Base-by-base conservation (phyloP, 2,329 filamentous ascomycete species). In the Rugonectria rugulosa region DNA sequence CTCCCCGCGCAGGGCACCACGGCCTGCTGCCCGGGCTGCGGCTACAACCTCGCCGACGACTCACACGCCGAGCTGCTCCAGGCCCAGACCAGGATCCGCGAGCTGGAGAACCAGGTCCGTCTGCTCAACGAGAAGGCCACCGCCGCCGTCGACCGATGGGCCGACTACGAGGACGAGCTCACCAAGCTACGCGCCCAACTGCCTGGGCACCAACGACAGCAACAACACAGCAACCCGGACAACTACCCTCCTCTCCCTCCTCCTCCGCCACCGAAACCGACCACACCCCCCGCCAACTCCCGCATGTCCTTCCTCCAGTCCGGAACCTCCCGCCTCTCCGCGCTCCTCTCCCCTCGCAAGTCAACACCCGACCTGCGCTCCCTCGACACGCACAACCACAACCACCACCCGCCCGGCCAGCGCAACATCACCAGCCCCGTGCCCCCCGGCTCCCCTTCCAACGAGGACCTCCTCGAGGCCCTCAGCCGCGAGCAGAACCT, bases 151-250 rank as follows among this genome's bases (percentile, higher is more conserved):
- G 82, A 86, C 72, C 83, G 81, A 70, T 87, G 83, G 82, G 88
- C 90, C 68, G 88, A 92, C 76, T 92, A 92, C 79, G 90, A 94
- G 75, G 89, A 92, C 73, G 88, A 92, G 71, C 81, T 92, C 34
- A 79, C 84, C 38, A 78, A 74, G 38, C 78, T 92, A 50, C 84
- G 84, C 62, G 75, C 74, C 29, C 65, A 67, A 69, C 69, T 62
- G 19, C 69, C 65, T 51, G 67, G 41, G 43, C 43, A 59, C 60
- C 72, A 53, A 27, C 60, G 29, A 17, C 56, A 56, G 17, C 41
- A 34, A 23, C 50, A 49, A 37, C 47, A 27, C 20, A n/a, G 20
- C 67, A 56, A 5, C 49, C 53, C 7, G 36, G 36, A 19, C 49
- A 51, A 63, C 41, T 26, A 58, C 41, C 60, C 44, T 43, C 69